Evolutionary conservation across 2,329 filamentous ascomycete genomes (phyloP).

Genomic region (Trichophyton equinum): DNA sequence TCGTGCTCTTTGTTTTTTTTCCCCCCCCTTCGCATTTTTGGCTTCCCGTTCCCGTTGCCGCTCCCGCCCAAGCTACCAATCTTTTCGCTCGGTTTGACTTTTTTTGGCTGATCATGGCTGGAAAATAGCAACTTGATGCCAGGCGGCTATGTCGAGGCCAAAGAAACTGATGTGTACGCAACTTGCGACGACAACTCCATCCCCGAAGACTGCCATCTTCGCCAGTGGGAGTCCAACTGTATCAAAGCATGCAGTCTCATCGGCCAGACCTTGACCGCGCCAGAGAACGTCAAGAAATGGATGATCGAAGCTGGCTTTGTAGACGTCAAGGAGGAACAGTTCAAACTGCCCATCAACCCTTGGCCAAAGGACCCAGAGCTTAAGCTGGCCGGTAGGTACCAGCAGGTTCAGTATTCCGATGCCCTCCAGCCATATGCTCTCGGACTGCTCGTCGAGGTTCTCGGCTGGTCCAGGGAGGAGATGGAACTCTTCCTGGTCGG

Average conservation of each 20-base stretch:
- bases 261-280: constrained; percentile 39
- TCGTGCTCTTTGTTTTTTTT: not conserved
- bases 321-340: constrained; percentile 39
- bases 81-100: not conserved
- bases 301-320: constrained; percentile 47
- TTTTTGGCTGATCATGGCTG: not conserved
- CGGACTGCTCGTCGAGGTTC: constrained; percentile 5
- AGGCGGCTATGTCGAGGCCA: constrained; percentile 40
- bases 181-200: constrained; percentile 11
- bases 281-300: constrained; percentile 40
- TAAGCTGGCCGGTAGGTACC: constrained; percentile 2
- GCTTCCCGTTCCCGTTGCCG: not conserved
- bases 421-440: constrained; percentile 6
- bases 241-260: constrained; percentile 34
- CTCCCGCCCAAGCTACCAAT: not conserved
- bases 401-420: constrained; percentile 3
- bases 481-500: constrained; percentile 6
- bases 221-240: constrained; percentile 35
- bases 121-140: constrained; percentile 39
- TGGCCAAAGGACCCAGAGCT: constrained; percentile 18
- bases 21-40: not conserved
- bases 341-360: constrained; percentile 18
- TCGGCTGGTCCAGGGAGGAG: constrained; percentile 5
- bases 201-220: constrained; percentile 7
- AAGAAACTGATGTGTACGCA: constrained; percentile 21